Evolutionary conservation across 108 stramenopile species (phyloP).

Genomic region (Cyclotella cryptica): DNA sequence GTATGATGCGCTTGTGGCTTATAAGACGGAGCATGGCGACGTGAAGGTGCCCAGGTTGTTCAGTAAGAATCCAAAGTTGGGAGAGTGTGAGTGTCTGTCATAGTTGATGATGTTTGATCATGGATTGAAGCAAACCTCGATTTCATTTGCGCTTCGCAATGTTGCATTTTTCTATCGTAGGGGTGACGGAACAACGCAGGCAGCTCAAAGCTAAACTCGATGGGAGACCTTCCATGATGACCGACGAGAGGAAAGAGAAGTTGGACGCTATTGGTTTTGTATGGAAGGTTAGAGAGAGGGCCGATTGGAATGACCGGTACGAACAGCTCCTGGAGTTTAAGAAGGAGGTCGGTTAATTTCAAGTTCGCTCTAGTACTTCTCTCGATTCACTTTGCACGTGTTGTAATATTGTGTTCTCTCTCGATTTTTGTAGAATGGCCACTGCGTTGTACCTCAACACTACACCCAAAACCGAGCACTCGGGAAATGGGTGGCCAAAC

Average conservation of each 20-base stretch:
- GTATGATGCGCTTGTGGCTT: conserved; percentile 58
- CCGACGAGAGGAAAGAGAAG: conserved; percentile 61
- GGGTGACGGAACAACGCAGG: conserved; percentile 71
- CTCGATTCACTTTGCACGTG: neutral
- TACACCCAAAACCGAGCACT: conserved; percentile 62
- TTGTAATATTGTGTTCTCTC: neutral
- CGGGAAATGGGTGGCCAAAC: conserved; percentile 88
- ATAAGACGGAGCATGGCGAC: conserved; percentile 69
- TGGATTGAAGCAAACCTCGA: neutral
- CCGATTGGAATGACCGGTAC: conserved; percentile 75
- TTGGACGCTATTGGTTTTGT: conserved; percentile 77
- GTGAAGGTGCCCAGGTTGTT: conserved; percentile 64
- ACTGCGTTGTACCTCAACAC: conserved; percentile 68
- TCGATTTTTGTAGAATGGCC: conserved; percentile 25
- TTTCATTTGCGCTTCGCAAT: neutral
- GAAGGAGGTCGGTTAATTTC: conserved; percentile 27
- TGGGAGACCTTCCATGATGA: conserved; percentile 61
- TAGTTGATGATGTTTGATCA: conserved; percentile 24
- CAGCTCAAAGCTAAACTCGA: conserved; percentile 58
- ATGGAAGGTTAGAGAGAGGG: conserved; percentile 71
- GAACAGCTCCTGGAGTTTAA: conserved; percentile 71
- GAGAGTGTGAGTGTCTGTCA: conserved; percentile 44
- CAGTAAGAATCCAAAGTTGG: conserved; percentile 59
- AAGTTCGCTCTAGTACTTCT: no score
- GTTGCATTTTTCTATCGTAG: neutral